Evolutionary conservation across 2,329 filamentous ascomycete species (phyloP).

Genomic region (Monosporascus sp.): DNA sequence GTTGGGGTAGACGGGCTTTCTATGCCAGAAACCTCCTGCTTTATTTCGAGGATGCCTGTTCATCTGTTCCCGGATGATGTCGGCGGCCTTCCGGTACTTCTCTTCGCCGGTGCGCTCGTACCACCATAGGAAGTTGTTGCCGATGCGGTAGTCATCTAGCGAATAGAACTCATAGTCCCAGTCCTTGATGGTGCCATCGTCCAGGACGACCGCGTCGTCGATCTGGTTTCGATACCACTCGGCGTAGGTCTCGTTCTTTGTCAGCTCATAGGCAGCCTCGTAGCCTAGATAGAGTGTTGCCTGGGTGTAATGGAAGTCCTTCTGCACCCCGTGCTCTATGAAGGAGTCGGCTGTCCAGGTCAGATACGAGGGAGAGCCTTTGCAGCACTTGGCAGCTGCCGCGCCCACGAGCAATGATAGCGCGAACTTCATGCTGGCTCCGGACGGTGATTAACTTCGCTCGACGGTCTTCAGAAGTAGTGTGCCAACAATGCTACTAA

Average conservation of each 20-base stretch:
- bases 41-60: slow-evolving; percentile 40
- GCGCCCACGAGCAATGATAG: background rate
- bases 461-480: background rate
- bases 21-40: slow-evolving; percentile 47
- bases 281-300: slow-evolving; percentile 39
- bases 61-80: slow-evolving; percentile 37
- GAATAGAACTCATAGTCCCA: slow-evolving; percentile 42
- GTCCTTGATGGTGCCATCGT: slow-evolving; percentile 36
- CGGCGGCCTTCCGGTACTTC: slow-evolving; percentile 42
- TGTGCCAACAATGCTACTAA: background rate
- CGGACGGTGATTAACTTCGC: no score
- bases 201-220: slow-evolving; percentile 34
- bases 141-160: slow-evolving; percentile 43
- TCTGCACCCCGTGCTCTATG: slow-evolving; percentile 28
- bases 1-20: slow-evolving; percentile 26
- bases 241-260: slow-evolving; percentile 34
- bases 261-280: slow-evolving; percentile 36
- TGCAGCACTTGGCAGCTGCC: background rate
- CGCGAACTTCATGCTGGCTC: background rate
- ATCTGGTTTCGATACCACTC: slow-evolving; percentile 37
- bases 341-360: slow-evolving; percentile 38
- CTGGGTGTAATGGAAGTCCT: slow-evolving; percentile 36
- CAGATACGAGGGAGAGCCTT: slow-evolving; percentile 12
- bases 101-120: slow-evolving; percentile 36
- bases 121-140: slow-evolving; percentile 41